phyloP scores from a whole-genome alignment of 2,329 filamentous ascomycete species.

The Colletotrichum lindemuthianum region DNA sequence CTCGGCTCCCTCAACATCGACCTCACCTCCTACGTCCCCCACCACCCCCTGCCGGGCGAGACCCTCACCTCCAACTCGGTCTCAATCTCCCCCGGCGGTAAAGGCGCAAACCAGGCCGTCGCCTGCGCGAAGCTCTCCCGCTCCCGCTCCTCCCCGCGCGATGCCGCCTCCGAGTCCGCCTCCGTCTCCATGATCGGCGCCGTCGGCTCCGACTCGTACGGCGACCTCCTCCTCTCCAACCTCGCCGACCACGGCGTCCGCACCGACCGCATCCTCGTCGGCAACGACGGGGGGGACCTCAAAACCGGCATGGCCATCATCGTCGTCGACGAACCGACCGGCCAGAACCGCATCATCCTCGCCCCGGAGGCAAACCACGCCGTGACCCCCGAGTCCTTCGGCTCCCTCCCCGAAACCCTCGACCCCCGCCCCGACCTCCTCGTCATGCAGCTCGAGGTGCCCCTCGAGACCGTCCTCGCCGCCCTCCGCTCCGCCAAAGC shows the following conservation, averaged over 20 bases:
- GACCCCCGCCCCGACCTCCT: conserved; percentile 67
- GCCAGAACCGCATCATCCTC: conserved; percentile 81
- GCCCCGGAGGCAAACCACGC: conserved; percentile 76
- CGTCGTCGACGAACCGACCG: conserved; percentile 76
- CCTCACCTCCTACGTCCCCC: conserved; percentile 86
- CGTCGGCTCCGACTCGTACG: conserved; percentile 76
- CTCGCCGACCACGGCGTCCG: conserved; percentile 72
- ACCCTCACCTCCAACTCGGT: conserved; percentile 85
- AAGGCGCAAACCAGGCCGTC: conserved; percentile 95
- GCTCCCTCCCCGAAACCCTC: conserved; percentile 40
- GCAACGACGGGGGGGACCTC: conserved; percentile 37
- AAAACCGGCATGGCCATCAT: conserved; percentile 80
- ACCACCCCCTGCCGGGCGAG: conserved; percentile 86
- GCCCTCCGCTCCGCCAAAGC: conserved; percentile 63
- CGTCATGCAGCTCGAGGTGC: conserved; percentile 83
- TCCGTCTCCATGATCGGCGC: conserved; percentile 77
- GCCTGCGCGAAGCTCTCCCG: conserved; percentile 85
- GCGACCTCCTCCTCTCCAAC: conserved; percentile 65
- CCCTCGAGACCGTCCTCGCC: conserved; percentile 70
- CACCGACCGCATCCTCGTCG: conserved; percentile 60
- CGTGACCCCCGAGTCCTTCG: conserved; percentile 50
- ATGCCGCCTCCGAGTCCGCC: conserved; percentile 47
- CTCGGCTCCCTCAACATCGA: conserved; percentile 96
- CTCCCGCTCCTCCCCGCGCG: conserved; percentile 40
- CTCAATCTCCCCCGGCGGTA: conserved; percentile 85